Base-by-base conservation (phyloP, 192 early-diverging fungal genomes). In the Linnemannia elongata region DNA sequence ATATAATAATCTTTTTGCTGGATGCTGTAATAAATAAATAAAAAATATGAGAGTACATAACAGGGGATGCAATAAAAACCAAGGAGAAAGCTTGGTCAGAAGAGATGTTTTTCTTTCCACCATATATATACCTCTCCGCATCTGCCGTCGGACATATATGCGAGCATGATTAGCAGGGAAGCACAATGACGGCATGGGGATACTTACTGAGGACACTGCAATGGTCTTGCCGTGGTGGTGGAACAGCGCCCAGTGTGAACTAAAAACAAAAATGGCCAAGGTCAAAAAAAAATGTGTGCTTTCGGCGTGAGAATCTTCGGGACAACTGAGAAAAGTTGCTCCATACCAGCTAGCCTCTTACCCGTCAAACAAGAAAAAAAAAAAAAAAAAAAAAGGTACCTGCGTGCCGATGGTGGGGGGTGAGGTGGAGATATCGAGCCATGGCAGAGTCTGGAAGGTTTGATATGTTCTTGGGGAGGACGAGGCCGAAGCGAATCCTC, bases 161-260 rank as follows among this genome's bases (percentile, higher is more conserved):
- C 8, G 0, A 22, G 74, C 33, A 57, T 75, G 13, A 12, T 7
- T 60, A 47, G 42, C 27, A 27, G 2, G 30, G 57, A 63, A 63
- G 57, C 10, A 63, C 57, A 63, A 63, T 63, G 57, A 63, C 60
- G 60, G 60, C 30, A 30, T 30, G 24, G 27, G 44, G 42, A 4
- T n/a, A 52, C 73, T 81, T 81, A 87, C 85, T 87, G 9, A 81
- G 47, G 10, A 87, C 85, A 75, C 85, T 87, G 76, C 85, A 87
- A 30, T 87, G 85, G 30, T 81, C 71, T 5, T 81, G 76, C 27
- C 85, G 85, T 17, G 55, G 49, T 13, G 49, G 24, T 30, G 85
- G 85, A 54, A 74, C 41, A 8, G 47, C n/a, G 1, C 80, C 80
- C 2, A 87, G 20, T 6, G 85, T 87, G 1, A 87, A 35, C 76